A percentile compares a stretch with the other conserved stretches of the same genome.
Evolutionary conservation across 78 protist species (phyloP).

Genomic region (Chrysochromulina tobinii): DNA sequence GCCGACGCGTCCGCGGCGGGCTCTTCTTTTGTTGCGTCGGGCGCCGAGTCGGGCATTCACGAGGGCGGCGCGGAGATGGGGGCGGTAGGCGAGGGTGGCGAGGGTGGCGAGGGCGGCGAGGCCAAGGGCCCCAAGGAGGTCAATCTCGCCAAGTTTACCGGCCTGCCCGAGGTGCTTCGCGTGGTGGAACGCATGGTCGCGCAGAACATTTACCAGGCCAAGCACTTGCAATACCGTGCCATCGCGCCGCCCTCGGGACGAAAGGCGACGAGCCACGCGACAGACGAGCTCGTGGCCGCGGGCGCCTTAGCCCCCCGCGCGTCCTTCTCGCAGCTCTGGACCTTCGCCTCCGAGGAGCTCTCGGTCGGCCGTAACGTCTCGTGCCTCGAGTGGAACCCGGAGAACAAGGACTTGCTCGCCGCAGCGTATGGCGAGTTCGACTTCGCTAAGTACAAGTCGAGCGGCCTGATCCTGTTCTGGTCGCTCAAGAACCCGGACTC

Average conservation of each 20-base stretch:
- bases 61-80: background rate
- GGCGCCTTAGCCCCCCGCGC: background rate
- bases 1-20: background rate
- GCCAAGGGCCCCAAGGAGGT: background rate
- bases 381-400: slow-evolving; percentile 44
- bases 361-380: slow-evolving; percentile 36
- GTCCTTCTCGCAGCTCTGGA: background rate
- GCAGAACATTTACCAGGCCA: slow-evolving; percentile 21
- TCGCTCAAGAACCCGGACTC: slow-evolving; percentile 50
- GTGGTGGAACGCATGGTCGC: slow-evolving; percentile 24
- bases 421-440: slow-evolving; percentile 52
- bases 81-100: background rate
- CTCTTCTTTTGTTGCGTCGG: background rate
- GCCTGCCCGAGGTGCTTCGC: background rate
- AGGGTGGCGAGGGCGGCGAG: background rate
- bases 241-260: background rate
- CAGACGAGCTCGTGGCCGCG: background rate
- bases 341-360: background rate
- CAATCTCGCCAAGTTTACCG: background rate
- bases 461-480: slow-evolving; percentile 65
- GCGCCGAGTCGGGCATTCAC: background rate
- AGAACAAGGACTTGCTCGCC: slow-evolving; percentile 39
- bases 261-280: background rate
- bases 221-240: slow-evolving; percentile 4
- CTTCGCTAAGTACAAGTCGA: background rate